Percentiles rank a stretch among this genome's conserved stretches.
phyloP scores from a whole-genome alignment of 1,284 basidiomycete species.

The Abortiporus biennis region DNA sequence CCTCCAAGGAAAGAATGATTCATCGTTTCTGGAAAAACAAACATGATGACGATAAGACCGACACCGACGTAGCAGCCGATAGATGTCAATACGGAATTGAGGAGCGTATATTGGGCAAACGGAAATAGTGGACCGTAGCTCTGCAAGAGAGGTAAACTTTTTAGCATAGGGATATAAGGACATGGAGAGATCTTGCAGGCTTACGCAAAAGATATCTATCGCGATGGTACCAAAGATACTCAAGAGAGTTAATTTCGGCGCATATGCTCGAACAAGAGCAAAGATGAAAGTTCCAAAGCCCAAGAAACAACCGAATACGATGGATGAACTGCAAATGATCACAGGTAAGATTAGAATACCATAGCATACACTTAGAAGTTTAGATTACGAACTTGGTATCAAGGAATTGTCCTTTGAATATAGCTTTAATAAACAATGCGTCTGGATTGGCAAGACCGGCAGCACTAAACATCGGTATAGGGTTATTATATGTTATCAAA shows the following conservation, averaged over 20 bases:
- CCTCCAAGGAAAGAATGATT: conserved; percentile 42
- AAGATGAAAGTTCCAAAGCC: conserved; percentile 59
- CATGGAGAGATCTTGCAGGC: conserved; percentile 12
- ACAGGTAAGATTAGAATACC: conserved; percentile 5
- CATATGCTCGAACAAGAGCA: conserved; percentile 53
- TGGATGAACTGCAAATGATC: conserved; percentile 36
- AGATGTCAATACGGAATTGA: conserved; percentile 54
- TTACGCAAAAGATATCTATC: conserved; percentile 56
- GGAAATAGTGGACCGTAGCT: conserved; percentile 60
- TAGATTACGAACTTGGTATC: conserved; percentile 41
- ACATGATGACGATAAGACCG: conserved; percentile 44
- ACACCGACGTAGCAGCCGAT: conserved; percentile 56
- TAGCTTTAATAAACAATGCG: conserved; percentile 38
- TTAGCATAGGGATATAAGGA: neutral
- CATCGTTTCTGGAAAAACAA: conserved; percentile 73
- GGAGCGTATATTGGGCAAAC: conserved; percentile 54
- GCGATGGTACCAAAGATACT: conserved; percentile 56
- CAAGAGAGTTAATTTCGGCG: conserved; percentile 54
- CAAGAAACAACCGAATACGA: conserved; percentile 68
- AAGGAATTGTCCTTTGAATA: conserved; percentile 65
- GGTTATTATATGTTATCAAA: conserved; percentile 17
- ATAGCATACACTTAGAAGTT: neutral
- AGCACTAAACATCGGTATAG: conserved; percentile 27
- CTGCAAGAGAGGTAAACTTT: conserved; percentile 18
- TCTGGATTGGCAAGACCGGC: conserved; percentile 42